Conservation (phyloP, 306 rosid genomes). For the Pachyrhizus erosus region DNA sequence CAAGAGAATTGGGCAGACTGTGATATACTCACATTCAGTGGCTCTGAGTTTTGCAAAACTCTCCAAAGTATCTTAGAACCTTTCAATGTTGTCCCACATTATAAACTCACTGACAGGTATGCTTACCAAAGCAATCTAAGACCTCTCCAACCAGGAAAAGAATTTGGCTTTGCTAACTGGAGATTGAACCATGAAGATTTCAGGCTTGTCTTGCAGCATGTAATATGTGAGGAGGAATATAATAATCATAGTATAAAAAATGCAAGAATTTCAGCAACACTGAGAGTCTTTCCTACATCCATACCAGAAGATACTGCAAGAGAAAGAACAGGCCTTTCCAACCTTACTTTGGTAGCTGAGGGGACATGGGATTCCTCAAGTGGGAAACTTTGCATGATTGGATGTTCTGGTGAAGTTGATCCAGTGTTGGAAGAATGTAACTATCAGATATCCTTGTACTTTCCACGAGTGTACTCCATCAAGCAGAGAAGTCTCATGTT, state of each 20-base stretch:
- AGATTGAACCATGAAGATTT: slow-evolving; percentile 6
- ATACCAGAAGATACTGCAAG: not conserved
- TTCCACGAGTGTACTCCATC: slow-evolving; percentile 8
- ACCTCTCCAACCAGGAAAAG: not conserved
- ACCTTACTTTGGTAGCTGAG: slow-evolving; percentile 20
- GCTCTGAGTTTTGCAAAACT: slow-evolving; percentile 23
- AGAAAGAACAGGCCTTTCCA: slow-evolving; percentile 17
- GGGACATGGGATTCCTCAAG: slow-evolving; percentile 36
- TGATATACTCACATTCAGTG: slow-evolving; percentile 3
- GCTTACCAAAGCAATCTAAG: not conserved
- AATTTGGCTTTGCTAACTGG: not conserved
- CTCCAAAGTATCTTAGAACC: not conserved
- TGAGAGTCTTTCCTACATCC: slow-evolving; percentile 16
- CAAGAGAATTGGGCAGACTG: not conserved
- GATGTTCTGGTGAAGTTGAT: slow-evolving; percentile 24
- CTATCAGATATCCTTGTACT: slow-evolving; percentile 6
- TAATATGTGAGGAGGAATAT: slow-evolving; percentile 16
- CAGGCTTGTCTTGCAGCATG: slow-evolving; percentile 21
- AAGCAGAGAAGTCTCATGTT: slow-evolving; percentile 29
- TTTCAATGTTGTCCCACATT: not conserved
- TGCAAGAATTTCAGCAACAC: slow-evolving; percentile 26
- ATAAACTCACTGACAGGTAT: not conserved
- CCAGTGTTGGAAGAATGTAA: not conserved
- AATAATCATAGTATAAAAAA: not conserved
- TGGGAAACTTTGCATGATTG: slow-evolving; percentile 36